Evolutionary conservation across 768 basidiomycete species (phyloP), one percentile per base, ranked within the genome.

Genomic region (Hygrophorus pudorinus): DNA sequence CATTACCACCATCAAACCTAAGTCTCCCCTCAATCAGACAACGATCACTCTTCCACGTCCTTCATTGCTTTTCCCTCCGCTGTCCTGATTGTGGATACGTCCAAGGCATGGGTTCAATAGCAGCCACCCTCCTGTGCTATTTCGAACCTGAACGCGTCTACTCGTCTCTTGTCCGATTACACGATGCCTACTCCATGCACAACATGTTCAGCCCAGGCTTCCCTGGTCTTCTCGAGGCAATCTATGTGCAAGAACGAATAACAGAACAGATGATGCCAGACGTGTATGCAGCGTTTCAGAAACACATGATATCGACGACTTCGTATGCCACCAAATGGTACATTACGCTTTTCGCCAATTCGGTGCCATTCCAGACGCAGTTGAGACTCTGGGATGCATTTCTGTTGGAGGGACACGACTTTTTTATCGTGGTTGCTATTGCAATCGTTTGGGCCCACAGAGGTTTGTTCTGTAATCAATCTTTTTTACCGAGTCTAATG

Each of bases 261-360:
- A 87, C 80, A 60, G 78, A 93, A 60, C 70, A 72, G 48, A 76
- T 86, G 69, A 84, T 98, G 81, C 96, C 96, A 0, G 81, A 76
- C 20, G 89, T 98, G 20, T 93, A 85, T 54, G 70, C 68, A 14
- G 81, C 87, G 14, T 92, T 97, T 65, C 77, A 80, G 65, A 82
- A 77, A 54, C 83, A 97, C 54, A 84, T 78, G 75, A 85, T 99
- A 47, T 86, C 86, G 6, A 92, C 90, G 10, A 93, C 92, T 21
- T 79, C 89, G 14, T 99, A 94, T 65, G 92, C 92, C 20, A 97
- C 94, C 1, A 98, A 98, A 63, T 98, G 96, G 96, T 99, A 97
- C 59, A 98, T 99, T 62, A 98, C 96, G 2, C 69, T 98, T 11
- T 99, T 97, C 56, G 80, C 92, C 40, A 96, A 94, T 58, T 87